A percentile compares a stretch with the other conserved stretches of the same genome.
These are phyloP conservation scores for Ceratonia siliqua DNA, from an alignment of 306 rosid genomes.

Conservation along the genomic window DNA sequence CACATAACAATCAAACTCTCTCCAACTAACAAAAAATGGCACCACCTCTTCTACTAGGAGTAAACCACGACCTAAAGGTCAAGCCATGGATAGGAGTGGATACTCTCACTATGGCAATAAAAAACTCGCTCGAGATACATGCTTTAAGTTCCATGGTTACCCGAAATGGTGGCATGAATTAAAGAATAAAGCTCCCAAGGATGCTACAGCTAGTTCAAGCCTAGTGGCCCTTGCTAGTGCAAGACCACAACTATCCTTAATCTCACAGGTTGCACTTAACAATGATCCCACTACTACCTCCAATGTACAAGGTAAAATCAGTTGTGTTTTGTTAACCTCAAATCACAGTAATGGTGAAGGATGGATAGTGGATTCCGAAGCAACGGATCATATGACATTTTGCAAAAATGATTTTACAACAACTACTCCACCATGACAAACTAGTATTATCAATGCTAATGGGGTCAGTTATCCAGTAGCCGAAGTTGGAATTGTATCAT, in stretches of 20 bases:
- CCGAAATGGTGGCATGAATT: constrained; percentile 13
- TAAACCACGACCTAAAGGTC: too few relatives aligned
- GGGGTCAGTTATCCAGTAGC: background rate
- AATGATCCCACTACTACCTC: background rate
- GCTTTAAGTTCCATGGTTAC: constrained; percentile 16
- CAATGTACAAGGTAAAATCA: background rate
- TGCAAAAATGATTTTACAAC: background rate
- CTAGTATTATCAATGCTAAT: background rate
- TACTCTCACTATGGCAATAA: constrained; percentile 24
- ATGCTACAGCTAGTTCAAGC: background rate
- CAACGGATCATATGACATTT: background rate
- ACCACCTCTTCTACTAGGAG: too few relatives aligned
- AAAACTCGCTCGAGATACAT: constrained; percentile 10
- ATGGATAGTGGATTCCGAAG: constrained; percentile 1
- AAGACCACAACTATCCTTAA: background rate
- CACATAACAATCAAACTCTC: too few relatives aligned
- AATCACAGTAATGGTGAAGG: background rate
- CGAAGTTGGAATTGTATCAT: background rate
- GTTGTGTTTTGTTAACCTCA: background rate
- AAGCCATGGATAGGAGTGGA: background rate
- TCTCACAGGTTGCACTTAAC: too few relatives aligned
- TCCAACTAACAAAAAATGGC: too few relatives aligned
- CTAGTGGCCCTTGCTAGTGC: background rate
- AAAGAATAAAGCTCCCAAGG: background rate
- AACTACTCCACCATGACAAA: background rate